Percentiles rank a stretch among this genome's conserved stretches.
phyloP scores from a whole-genome alignment of 1,284 basidiomycete genomes.

The Wolfiporia cocos region DNA sequence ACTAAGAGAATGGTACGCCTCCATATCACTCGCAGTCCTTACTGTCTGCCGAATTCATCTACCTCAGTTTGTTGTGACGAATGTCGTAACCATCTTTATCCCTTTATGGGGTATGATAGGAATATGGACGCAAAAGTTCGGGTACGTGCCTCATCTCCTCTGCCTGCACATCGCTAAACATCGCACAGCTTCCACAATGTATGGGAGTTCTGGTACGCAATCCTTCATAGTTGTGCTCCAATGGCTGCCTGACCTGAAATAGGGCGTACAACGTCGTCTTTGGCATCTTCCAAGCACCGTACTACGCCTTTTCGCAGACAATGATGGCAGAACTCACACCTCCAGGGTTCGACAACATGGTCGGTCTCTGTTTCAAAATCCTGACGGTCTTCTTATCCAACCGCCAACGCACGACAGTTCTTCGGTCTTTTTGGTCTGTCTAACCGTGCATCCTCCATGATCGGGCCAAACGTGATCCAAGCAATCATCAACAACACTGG shows the following conservation, averaged over 20 bases:
- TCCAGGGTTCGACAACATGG: constrained; percentile 81
- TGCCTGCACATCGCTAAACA: constrained; percentile 6
- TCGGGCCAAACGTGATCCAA: constrained; percentile 76
- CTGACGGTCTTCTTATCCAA: neutral
- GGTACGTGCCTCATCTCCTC: constrained; percentile 35
- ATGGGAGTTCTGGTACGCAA: constrained; percentile 75
- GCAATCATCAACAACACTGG: constrained; percentile 69
- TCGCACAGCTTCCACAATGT: constrained; percentile 65
- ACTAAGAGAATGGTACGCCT: constrained; percentile 70
- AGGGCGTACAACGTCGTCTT: constrained; percentile 80
- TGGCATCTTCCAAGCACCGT: constrained; percentile 81
- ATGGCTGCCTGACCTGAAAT: neutral
- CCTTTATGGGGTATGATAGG: constrained; percentile 87
- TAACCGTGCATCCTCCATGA: constrained; percentile 77
- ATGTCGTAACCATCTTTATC: constrained; percentile 70
- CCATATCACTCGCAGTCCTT: too few relatives aligned
- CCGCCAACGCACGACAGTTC: constrained; percentile 37
- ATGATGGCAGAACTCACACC: constrained; percentile 85
- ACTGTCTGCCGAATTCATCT: neutral
- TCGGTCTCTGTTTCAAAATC: too few relatives aligned
- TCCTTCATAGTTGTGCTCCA: neutral
- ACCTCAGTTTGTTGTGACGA: constrained; percentile 66
- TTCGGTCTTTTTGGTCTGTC: constrained; percentile 81
- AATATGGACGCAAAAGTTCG: constrained; percentile 72
- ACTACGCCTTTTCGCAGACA: constrained; percentile 81